These are phyloP conservation scores for Novakomyces olei DNA, from an alignment of 805 yeast species.

Conservation along the genomic window DNA sequence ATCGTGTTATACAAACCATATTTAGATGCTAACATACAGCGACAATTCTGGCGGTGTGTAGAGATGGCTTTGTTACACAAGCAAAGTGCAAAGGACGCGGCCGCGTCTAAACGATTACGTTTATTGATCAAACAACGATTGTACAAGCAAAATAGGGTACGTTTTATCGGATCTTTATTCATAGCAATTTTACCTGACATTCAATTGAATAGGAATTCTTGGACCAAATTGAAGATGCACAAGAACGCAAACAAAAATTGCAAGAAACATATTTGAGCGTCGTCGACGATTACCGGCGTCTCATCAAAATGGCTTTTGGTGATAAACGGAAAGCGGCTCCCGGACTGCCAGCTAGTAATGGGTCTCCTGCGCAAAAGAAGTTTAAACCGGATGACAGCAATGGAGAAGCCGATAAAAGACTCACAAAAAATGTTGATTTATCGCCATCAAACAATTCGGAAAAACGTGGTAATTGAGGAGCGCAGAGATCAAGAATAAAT, in stretches of 20 bases:
- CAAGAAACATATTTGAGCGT: slow-evolving; percentile 52
- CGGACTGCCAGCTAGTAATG: neutral
- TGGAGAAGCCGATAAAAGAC: neutral
- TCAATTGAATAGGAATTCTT: no score
- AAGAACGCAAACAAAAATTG: slow-evolving; percentile 43
- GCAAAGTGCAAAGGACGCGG: slow-evolving; percentile 9
- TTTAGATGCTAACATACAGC: no score
- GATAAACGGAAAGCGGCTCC: neutral
- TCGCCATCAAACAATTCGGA: no score
- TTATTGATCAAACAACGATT: slow-evolving; percentile 51
- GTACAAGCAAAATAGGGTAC: slow-evolving; percentile 40
- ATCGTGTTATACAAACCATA: no score
- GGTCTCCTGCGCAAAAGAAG: neutral
- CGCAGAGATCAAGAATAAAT: no score
- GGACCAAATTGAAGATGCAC: no score
- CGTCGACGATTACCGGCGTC: slow-evolving; percentile 46
- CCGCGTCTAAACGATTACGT: slow-evolving; percentile 19
- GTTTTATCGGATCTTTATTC: neutral
- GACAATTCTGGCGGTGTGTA: slow-evolving; percentile 54
- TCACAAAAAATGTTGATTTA: no score
- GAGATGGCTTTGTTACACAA: slow-evolving; percentile 48
- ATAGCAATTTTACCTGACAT: no score
- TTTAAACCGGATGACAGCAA: neutral
- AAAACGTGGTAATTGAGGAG: no score
- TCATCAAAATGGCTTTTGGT: slow-evolving; percentile 11